These are phyloP conservation scores for Rhizophora mangle DNA, from an alignment of 345 rosid species.

Conservation along the genomic window DNA sequence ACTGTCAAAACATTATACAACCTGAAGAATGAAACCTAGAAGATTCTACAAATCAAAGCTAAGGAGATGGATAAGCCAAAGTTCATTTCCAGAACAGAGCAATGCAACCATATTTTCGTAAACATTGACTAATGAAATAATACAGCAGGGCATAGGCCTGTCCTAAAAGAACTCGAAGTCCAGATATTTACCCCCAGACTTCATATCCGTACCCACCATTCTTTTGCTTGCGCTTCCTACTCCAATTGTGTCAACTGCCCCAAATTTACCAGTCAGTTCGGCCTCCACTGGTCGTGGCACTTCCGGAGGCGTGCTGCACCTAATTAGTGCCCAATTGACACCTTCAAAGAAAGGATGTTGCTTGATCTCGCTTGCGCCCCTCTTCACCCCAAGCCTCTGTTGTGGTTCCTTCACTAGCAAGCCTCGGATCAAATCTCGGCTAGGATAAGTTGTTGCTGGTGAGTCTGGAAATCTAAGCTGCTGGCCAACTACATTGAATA, in stretches of 20 bases:
- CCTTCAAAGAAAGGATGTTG: slow-evolving; percentile 97
- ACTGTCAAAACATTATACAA: neutral
- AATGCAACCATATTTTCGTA: slow-evolving; percentile 11
- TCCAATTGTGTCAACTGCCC: slow-evolving; percentile 59
- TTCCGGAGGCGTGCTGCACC: slow-evolving; percentile 97
- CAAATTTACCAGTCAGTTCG: slow-evolving; percentile 61
- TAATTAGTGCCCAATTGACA: slow-evolving; percentile 93
- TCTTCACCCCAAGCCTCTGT: slow-evolving; percentile 82
- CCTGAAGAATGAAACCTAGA: neutral
- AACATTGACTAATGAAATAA: slow-evolving; percentile 19
- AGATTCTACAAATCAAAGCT: slow-evolving; percentile 6
- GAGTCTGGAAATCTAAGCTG: slow-evolving; percentile 87
- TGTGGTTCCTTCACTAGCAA: slow-evolving; percentile 92
- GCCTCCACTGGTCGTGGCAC: slow-evolving; percentile 77
- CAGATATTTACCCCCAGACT: slow-evolving; percentile 83
- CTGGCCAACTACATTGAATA: slow-evolving; percentile 91
- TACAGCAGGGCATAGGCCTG: neutral
- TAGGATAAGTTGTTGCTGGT: slow-evolving; percentile 77
- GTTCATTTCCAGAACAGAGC: slow-evolving; percentile 13
- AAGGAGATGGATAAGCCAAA: slow-evolving; percentile 1
- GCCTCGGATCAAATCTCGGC: slow-evolving; percentile 81
- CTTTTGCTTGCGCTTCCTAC: slow-evolving; percentile 70
- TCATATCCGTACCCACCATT: slow-evolving; percentile 60
- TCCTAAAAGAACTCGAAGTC: slow-evolving; percentile 93
- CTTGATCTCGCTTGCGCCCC: slow-evolving; percentile 98